Base-by-base conservation (phyloP, 768 basidiomycete genomes). In the Brasilioporus rufonigricans region DNA sequence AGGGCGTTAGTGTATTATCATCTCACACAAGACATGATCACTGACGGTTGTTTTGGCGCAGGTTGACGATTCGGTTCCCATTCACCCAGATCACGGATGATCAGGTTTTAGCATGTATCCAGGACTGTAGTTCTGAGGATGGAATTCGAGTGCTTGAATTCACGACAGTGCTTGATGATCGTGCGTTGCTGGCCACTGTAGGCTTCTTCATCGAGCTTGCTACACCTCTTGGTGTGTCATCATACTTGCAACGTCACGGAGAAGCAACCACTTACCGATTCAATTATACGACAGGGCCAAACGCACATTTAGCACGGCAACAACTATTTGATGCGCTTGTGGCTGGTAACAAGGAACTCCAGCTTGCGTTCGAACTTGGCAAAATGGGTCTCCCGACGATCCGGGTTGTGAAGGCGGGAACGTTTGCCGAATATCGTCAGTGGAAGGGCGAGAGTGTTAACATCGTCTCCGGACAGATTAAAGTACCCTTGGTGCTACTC, bases 161-260 rank as follows among this genome's bases (percentile, higher is more conserved):
- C 8, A 54, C 66, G 21, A 35, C 56, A 2, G 26, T 60, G 26
- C 5, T 60, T 3, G 62, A 68, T 26, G 19, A 52, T 9, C 57
- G 60, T 16, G 10, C 26, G 4, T 38, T 48, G 4, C 52, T 50
- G 1, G 11, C 40, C 2, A 50, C 60, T 0, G 38, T 64, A 6
- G 57, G 62, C 13, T 62, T 62, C 33, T 41, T 66, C 27, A 10
- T 66, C 26, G 62, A 58, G 19, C 35, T 52, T 5, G 29, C 35
- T 2, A 54, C 47, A 1, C 40, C 47, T n/a, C 36, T 55, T 2
- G 61, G 64, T 61, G 14, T 7, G 49, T 56, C 3, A 14, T n/a
- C n/a, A n/a, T n/a, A n/a, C n/a, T n/a, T n/a, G 24, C 9, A 4
- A 13, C 5, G 24, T 40, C 39, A 12, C 24, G 7, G 24, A 9